Conservation (phyloP, 2,329 filamentous ascomycete genomes). For the Moelleriella libera region DNA sequence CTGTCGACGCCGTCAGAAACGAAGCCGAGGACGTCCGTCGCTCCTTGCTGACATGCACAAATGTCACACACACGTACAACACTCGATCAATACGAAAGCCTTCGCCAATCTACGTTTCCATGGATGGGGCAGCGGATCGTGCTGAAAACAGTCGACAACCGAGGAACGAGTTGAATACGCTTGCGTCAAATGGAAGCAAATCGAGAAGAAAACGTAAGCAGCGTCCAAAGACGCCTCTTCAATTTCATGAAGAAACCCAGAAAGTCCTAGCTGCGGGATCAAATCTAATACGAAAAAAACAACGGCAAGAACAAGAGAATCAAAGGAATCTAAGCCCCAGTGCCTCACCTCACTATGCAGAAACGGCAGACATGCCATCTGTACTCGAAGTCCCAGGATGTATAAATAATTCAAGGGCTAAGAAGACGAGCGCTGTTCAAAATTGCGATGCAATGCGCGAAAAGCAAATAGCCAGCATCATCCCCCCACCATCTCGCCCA, state of each 20-base stretch:
- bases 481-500: too few species aligned
- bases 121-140: neutral
- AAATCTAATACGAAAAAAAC: neutral
- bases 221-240: conserved; percentile 16
- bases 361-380: neutral
- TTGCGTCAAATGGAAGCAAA: neutral
- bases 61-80: neutral
- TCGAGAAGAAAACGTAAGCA: conserved; percentile 13
- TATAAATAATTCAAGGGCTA: neutral
- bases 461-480: too few species aligned
- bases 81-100: neutral
- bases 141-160: neutral
- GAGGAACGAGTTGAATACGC: neutral
- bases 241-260: conserved; percentile 15
- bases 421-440: too few species aligned
- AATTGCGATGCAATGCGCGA: too few species aligned
- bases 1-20: neutral
- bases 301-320: neutral
- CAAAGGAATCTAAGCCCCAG: neutral
- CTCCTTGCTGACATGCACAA: neutral
- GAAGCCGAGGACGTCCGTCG: neutral
- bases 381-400: neutral
- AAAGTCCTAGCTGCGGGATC: conserved; percentile 6
- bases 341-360: neutral
- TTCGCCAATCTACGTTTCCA: neutral